Conservation (phyloP, 208 protist species). For the Acanthamoeba castellanii region DNA sequence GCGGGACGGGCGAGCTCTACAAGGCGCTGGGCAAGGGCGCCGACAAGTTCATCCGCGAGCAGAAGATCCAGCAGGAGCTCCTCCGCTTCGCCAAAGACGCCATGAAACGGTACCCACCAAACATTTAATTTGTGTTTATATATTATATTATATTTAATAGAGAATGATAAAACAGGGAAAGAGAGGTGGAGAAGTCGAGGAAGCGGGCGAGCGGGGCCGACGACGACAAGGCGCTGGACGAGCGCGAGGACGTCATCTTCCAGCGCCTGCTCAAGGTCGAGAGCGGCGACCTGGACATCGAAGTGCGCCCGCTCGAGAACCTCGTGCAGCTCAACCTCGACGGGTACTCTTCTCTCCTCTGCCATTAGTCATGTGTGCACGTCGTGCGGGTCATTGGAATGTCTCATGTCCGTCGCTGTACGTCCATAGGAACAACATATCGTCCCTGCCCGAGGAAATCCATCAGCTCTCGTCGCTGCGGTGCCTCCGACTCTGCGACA, state of each 20-base stretch:
- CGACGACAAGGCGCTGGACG: neutral
- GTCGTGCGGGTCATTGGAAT: neutral
- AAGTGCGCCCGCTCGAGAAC: constrained; percentile 33
- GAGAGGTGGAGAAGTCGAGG: neutral
- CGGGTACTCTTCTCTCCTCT: neutral
- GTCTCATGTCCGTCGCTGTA: neutral
- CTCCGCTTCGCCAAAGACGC: neutral
- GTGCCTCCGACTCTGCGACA: constrained; percentile 2
- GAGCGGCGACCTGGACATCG: constrained; percentile 13
- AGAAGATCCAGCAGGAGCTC: neutral
- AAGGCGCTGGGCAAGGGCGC: neutral
- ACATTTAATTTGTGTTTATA: neutral
- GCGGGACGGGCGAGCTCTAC: constrained; percentile 1
- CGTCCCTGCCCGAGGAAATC: neutral
- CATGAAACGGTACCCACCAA: neutral
- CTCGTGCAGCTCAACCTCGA: constrained; percentile 29
- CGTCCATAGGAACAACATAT: neutral
- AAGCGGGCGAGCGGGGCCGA: neutral
- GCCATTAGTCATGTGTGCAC: neutral
- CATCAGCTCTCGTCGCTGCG: constrained; percentile 11
- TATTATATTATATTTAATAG: neutral
- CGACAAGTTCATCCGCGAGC: constrained; percentile 39
- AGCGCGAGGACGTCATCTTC: neutral
- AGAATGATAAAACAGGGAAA: neutral
- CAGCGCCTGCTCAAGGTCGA: constrained; percentile 10